Evolutionary conservation across 495 filamentous ascomycete species (phyloP), one percentile per base, ranked within the genome.

Genomic region (Trichoderma parareesei): DNA sequence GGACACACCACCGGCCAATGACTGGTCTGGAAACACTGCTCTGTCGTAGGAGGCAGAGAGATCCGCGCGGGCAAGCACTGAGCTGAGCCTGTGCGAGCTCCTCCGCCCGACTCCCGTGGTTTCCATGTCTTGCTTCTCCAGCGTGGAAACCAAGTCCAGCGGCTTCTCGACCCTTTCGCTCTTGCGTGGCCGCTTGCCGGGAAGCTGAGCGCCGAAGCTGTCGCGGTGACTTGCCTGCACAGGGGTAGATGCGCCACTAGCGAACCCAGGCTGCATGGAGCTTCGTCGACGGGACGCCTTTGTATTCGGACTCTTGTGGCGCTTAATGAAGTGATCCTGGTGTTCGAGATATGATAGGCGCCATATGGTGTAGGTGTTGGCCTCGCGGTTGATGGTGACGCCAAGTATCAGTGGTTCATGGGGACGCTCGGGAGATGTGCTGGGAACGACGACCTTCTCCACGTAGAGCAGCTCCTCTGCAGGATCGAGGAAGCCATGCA

Each of bases 21-120:
- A 79, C 79, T 89, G 84, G 62, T 93, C 91, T 13, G 84, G 82
- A 70, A 93, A 94, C 20, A 85, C 83, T 4, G 87, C 79, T 62
- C 89, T 82, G 64, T 93, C 90, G 60, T 91, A 89, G 27, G 84
- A 82, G 35, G 81, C 87, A 0, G 91, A 93, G 13, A 97, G 77
- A 71, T 98, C 93, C 27, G 92, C 88, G 68, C 93, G 82, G n/a
- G 94, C 90, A 62, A 98, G 83, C 66, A 98, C 79, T 43, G 94
- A 97, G 74, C 94, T 98, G 27, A 98, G 91, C 38, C 94, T 83
- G 40, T 94, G 83, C 13, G 91, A 94, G 49, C 91, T 86, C 73
- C 90, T 87, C 27, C 85, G 79, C 4, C 87, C 86, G 18, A 85
- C 84, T 46, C 86, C 82, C 38, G 85, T 82, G 18, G 71, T 68